Evolutionary conservation across 78 protist genomes (phyloP).

Genomic region (Capsaspora owczarzaki): DNA sequence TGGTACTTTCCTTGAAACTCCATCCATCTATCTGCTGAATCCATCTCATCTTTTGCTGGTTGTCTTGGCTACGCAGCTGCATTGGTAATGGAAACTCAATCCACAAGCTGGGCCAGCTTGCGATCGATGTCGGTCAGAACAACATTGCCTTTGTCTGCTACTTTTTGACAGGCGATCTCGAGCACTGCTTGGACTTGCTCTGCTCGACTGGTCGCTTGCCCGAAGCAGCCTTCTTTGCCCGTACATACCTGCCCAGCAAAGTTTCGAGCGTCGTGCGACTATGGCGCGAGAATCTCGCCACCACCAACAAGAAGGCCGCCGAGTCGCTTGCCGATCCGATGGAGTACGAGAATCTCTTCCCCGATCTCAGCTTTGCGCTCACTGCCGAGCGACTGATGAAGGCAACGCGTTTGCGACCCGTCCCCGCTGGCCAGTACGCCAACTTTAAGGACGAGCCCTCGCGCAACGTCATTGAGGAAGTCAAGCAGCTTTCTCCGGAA

Average conservation of each 20-base stretch:
- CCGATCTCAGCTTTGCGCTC: conserved; percentile 1
- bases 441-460: background rate
- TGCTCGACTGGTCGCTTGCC: conserved; percentile 49
- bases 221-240: conserved; percentile 88
- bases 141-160: conserved; percentile 52
- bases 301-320: background rate
- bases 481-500: background rate
- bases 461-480: background rate
- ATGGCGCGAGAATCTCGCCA: background rate
- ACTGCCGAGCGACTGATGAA: background rate
- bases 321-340: conserved; percentile 58
- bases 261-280: background rate
- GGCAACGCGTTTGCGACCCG: background rate
- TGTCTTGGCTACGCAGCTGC: too few species aligned
- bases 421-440: background rate
- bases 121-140: conserved; percentile 34
- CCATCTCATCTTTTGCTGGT: too few species aligned
- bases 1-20: conserved; percentile 52
- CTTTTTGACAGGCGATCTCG: conserved; percentile 27
- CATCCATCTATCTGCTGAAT: too few species aligned
- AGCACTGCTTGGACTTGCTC: conserved; percentile 67
- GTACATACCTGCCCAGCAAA: conserved; percentile 64
- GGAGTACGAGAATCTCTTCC: conserved; percentile 71
- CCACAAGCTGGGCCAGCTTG: too few species aligned
- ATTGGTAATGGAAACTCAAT: too few species aligned